Conservation (phyloP, 108 stramenopile genomes). For the Cylindrotheca closterium region DNA sequence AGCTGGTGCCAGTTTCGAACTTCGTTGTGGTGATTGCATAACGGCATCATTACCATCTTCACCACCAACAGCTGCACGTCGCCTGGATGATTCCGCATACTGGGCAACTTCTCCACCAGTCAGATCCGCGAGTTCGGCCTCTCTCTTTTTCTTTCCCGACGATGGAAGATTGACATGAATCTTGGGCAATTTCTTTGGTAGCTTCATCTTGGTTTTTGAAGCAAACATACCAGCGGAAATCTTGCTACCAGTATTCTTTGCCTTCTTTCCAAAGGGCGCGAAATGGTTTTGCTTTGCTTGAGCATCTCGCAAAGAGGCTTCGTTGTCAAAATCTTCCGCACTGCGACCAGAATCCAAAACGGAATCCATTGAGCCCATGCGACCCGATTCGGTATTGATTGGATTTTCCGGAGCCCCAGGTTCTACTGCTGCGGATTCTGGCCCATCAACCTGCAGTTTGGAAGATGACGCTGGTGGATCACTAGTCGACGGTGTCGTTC, state of each 20-base stretch:
- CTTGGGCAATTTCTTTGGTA: conserved; percentile 14
- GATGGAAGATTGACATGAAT: conserved; percentile 3
- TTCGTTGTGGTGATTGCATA: background rate
- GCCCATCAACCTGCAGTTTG: background rate
- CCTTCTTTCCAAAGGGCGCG: background rate
- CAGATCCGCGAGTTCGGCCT: conserved; percentile 8
- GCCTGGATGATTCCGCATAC: conserved; percentile 21
- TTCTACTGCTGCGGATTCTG: background rate
- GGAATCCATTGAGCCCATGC: background rate
- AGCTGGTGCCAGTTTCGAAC: background rate
- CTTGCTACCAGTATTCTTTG: background rate
- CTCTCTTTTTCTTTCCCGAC: conserved; percentile 12
- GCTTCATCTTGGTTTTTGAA: conserved; percentile 4
- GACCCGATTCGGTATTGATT: background rate
- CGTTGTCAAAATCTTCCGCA: background rate
- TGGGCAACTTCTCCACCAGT: conserved; percentile 4
- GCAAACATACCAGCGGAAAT: background rate
- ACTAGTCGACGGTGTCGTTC: too few relatives aligned
- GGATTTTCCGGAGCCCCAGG: background rate
- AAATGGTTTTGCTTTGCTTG: background rate
- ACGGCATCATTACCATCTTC: background rate
- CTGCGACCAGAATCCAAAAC: background rate
- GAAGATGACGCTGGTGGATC: background rate
- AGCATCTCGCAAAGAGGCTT: background rate
- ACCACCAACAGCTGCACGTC: conserved; percentile 6